Evolutionary conservation across 331 rosid genomes (phyloP).

Genomic region (Ulmus americana): DNA sequence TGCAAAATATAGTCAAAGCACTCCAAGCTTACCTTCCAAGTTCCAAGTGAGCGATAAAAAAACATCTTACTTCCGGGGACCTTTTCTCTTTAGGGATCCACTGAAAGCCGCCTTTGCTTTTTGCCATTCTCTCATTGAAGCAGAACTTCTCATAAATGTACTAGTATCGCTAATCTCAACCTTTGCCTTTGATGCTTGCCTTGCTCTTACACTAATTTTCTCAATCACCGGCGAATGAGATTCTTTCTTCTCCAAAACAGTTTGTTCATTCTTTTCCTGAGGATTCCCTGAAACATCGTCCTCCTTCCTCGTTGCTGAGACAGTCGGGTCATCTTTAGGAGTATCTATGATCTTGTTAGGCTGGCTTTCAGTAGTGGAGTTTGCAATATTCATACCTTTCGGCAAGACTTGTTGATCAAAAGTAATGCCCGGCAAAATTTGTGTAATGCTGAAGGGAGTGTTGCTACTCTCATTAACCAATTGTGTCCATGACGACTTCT

Average conservation of each 20-base stretch:
- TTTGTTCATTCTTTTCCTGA: conserved; percentile 24
- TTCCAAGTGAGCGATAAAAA: not conserved
- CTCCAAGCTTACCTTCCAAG: too few species aligned
- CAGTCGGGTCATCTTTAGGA: conserved; percentile 16
- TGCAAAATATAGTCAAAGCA: too few species aligned
- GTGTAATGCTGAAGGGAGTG: conserved; percentile 57
- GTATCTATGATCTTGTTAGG: conserved; percentile 15
- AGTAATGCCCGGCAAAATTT: conserved; percentile 41
- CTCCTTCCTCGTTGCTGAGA: conserved; percentile 9
- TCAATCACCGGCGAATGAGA: conserved; percentile 22
- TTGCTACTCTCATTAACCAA: conserved; percentile 35
- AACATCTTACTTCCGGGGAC: conserved; percentile 32
- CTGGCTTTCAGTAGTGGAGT: conserved; percentile 25
- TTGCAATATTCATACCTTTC: conserved; percentile 3
- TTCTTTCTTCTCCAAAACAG: conserved; percentile 14
- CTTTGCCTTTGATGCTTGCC: conserved; percentile 23
- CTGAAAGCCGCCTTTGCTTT: conserved; percentile 61
- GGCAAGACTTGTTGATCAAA: conserved; percentile 34
- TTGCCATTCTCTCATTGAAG: conserved; percentile 67
- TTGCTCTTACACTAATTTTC: conserved; percentile 28
- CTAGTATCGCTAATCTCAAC: conserved; percentile 48
- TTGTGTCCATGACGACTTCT: conserved; percentile 76
- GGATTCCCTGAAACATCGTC: not conserved
- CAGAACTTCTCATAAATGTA: conserved; percentile 63
- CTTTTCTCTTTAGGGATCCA: conserved; percentile 56